A percentile compares a stretch with the other conserved stretches of the same genome.
phyloP scores from a whole-genome alignment of 257 asterid genomes.

The Solanum etuberosum region DNA sequence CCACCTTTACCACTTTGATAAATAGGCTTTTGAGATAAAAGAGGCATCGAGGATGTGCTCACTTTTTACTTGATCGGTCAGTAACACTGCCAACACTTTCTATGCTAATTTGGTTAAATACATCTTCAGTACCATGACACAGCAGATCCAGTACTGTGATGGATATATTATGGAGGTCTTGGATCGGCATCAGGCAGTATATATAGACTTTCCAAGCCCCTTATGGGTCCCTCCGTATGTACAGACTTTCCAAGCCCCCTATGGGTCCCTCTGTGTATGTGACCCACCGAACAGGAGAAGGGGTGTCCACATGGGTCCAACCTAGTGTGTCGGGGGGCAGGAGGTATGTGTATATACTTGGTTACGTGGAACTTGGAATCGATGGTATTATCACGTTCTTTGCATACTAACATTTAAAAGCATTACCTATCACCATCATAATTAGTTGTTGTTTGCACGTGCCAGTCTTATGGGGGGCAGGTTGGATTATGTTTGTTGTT shows the following conservation, averaged over 20 bases:
- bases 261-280: neutral
- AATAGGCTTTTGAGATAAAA: too few relatives aligned
- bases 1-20: neutral
- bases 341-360: neutral
- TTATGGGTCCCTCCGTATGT: too few relatives aligned
- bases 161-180: neutral
- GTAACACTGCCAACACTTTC: too few relatives aligned
- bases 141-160: too few relatives aligned
- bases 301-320: neutral
- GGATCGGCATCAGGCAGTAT: too few relatives aligned
- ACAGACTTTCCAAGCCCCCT: too few relatives aligned
- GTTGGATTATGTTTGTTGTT: neutral
- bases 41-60: neutral
- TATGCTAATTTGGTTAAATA: too few relatives aligned
- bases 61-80: neutral
- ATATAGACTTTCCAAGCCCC: rapidly evolving
- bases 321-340: neutral
- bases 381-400: too few relatives aligned
- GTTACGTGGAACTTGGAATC: neutral
- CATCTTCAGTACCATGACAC: neutral
- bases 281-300: neutral
- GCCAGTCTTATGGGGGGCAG: neutral
- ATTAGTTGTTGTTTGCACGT: neutral
- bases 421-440: neutral
- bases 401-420: neutral